Conservation (phyloP, 1,139 yeast genomes). For the Yamadazyma triangularis region DNA sequence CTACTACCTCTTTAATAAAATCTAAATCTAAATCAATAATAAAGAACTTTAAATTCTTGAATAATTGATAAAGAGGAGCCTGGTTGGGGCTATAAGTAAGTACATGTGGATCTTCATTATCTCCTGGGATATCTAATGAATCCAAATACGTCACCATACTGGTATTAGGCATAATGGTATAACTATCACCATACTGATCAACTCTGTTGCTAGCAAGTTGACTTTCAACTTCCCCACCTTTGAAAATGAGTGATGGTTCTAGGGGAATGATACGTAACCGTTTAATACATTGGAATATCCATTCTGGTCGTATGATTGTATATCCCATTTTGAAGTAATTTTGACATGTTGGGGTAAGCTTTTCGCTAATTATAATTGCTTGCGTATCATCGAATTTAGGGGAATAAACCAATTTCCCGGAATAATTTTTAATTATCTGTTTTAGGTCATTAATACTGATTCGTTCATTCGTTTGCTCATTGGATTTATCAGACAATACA, state of each 20-base stretch:
- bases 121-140: neutral
- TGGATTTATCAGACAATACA: constrained; percentile 26
- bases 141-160: neutral
- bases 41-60: constrained; percentile 6
- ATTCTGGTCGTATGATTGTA: constrained; percentile 61
- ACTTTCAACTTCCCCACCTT: constrained; percentile 9
- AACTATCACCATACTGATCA: constrained; percentile 58
- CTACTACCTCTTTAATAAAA: constrained; percentile 1
- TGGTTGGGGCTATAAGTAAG: constrained; percentile 1
- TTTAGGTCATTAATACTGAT: constrained; percentile 31
- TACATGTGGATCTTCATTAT: too few species aligned
- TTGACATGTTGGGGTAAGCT: constrained; percentile 40
- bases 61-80: constrained; percentile 4
- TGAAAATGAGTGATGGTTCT: constrained; percentile 57
- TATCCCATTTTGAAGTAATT: constrained; percentile 42
- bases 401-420: constrained; percentile 38
- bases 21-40: constrained; percentile 5
- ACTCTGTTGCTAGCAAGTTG: constrained; percentile 16
- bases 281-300: constrained; percentile 67
- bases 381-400: constrained; percentile 16
- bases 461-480: constrained; percentile 20
- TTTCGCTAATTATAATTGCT: constrained; percentile 45
- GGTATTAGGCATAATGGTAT: constrained; percentile 12
- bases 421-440: constrained; percentile 39
- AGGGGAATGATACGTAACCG: constrained; percentile 40